Evolutionary conservation across 352 stramenopile species (phyloP).

Genomic region (Pythium brassicae): DNA sequence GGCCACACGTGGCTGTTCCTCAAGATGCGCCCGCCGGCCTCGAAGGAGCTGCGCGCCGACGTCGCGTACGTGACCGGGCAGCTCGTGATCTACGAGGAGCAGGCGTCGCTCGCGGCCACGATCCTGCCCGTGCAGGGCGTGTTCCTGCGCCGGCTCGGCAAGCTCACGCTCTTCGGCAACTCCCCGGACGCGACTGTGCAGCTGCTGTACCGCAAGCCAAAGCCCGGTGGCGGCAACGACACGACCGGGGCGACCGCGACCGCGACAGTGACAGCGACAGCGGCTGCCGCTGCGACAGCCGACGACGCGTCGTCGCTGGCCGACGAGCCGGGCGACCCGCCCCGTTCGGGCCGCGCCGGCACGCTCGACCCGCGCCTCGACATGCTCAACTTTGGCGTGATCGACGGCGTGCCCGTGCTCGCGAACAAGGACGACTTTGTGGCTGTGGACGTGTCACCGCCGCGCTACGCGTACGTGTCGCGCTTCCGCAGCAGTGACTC

Average conservation of each 20-base stretch:
- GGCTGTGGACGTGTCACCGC: slow-evolving; percentile 73
- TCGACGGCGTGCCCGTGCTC: slow-evolving; percentile 59
- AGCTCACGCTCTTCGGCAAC: slow-evolving; percentile 82
- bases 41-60: slow-evolving; percentile 62
- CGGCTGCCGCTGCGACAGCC: slow-evolving; percentile 2
- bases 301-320: slow-evolving; percentile 12
- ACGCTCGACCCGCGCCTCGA: slow-evolving; percentile 29
- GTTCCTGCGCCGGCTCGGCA: slow-evolving; percentile 65
- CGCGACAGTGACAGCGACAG: too few species aligned
- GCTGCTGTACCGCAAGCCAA: slow-evolving; percentile 60
- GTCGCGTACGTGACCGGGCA: slow-evolving; percentile 78
- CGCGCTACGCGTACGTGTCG: slow-evolving; percentile 71
- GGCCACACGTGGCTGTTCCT: slow-evolving; percentile 78
- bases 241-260: background rate
- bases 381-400: slow-evolving; percentile 51
- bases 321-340: background rate
- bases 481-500: slow-evolving; percentile 78
- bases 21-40: slow-evolving; percentile 72
- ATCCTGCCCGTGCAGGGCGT: slow-evolving; percentile 82
- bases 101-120: slow-evolving; percentile 68
- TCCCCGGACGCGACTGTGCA: slow-evolving; percentile 75
- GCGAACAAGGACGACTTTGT: slow-evolving; percentile 65
- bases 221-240: slow-evolving; percentile 5
- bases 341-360: background rate
- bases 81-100: slow-evolving; percentile 80